phyloP scores from a whole-genome alignment of 164 flowering plant genomes.

The Saururus chinensis region DNA sequence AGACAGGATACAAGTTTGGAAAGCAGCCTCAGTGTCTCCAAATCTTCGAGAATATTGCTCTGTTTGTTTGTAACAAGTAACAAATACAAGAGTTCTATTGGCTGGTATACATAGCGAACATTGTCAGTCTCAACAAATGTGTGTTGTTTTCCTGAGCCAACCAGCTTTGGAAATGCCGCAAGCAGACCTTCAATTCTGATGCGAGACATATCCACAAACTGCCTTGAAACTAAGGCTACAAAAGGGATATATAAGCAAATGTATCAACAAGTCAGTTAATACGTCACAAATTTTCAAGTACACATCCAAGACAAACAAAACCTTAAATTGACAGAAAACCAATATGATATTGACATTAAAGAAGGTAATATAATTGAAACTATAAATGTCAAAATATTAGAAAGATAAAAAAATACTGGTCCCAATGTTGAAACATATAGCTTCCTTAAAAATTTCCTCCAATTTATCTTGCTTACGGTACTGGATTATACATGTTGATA shows the following conservation, averaged over 20 bases:
- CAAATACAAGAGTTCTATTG: constrained; percentile 75
- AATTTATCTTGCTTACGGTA: neutral
- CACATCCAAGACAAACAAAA: neutral
- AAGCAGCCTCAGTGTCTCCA: constrained; percentile 84
- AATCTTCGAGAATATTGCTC: constrained; percentile 96
- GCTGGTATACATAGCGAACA: constrained; percentile 98
- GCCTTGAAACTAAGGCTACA: constrained; percentile 93
- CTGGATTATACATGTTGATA: neutral
- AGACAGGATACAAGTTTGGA: constrained; percentile 84
- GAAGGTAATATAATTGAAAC: too few species aligned
- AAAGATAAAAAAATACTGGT: too few species aligned
- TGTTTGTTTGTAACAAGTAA: constrained; percentile 92
- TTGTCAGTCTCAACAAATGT: constrained; percentile 97
- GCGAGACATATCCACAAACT: constrained; percentile 96
- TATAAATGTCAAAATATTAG: too few species aligned
- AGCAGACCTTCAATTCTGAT: constrained; percentile 92
- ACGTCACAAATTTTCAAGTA: neutral
- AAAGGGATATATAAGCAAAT: neutral
- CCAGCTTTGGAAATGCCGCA: constrained; percentile 95
- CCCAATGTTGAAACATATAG: too few species aligned
- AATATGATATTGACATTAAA: too few species aligned
- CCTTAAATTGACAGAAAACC: too few species aligned
- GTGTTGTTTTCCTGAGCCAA: constrained; percentile 94
- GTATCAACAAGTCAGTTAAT: neutral
- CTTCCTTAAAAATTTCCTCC: neutral